A percentile compares a stretch with the other conserved stretches of the same genome.
Conservation (phyloP, 768 basidiomycete species). For the Tylopilus sp. region DNA sequence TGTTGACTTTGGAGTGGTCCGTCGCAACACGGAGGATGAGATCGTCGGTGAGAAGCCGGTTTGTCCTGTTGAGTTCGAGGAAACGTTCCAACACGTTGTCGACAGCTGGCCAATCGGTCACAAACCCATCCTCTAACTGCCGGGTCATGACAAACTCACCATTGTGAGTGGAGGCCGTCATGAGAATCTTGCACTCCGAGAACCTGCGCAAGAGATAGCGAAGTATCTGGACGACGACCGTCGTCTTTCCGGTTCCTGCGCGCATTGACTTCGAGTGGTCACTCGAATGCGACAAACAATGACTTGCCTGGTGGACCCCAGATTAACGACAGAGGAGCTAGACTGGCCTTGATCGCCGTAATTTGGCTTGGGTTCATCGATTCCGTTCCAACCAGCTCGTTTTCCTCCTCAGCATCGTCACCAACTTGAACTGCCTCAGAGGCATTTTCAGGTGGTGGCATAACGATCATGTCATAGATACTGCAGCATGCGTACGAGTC, state of each 20-base stretch:
- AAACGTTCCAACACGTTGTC: conserved; percentile 71
- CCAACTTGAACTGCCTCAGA: conserved; percentile 3
- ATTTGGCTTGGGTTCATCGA: conserved; percentile 55
- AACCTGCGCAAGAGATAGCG: conserved; percentile 35
- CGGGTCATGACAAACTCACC: conserved; percentile 33
- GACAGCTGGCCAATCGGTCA: conserved; percentile 43
- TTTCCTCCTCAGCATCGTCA: conserved; percentile 5
- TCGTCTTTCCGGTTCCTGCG: conserved; percentile 68
- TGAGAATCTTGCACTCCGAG: conserved; percentile 47
- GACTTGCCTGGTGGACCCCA: conserved; percentile 65
- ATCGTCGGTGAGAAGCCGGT: conserved; percentile 46
- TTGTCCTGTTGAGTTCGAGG: conserved; percentile 41
- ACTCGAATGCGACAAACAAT: background rate
- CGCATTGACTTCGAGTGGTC: background rate
- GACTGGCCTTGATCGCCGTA: conserved; percentile 44
- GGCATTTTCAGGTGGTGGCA: conserved; percentile 17
- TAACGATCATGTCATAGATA: conserved; percentile 48
- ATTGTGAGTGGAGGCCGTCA: conserved; percentile 72
- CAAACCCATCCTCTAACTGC: background rate
- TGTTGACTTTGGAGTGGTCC: conserved; percentile 59
- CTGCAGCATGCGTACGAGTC: conserved; percentile 45
- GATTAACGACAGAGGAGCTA: conserved; percentile 49
- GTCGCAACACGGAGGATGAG: conserved; percentile 68
- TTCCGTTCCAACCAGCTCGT: conserved; percentile 12
- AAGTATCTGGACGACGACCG: conserved; percentile 63